Evolutionary conservation across 208 protist genomes (phyloP).

Genomic region (Phytomonas sp.): DNA sequence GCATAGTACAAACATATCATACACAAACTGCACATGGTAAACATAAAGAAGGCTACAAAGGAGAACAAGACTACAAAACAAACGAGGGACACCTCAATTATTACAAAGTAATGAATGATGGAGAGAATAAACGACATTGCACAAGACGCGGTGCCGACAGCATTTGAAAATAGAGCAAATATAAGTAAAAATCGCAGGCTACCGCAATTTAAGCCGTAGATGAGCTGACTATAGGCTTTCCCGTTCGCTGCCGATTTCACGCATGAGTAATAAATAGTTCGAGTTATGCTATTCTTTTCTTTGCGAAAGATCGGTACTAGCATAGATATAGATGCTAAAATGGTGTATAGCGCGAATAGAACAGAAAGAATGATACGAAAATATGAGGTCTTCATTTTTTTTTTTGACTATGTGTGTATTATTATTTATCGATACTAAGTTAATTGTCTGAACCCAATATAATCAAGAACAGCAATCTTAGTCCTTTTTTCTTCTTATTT

Average conservation of each 20-base stretch:
- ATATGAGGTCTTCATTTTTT: not conserved
- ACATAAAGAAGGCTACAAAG: conserved; percentile 8
- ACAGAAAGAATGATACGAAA: not conserved
- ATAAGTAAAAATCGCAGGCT: not conserved
- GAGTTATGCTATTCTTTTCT: not conserved
- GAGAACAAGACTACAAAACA: conserved; percentile 1
- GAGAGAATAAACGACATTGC: not conserved
- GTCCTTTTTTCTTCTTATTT: not conserved
- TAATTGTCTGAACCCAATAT: not conserved
- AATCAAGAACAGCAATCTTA: not conserved
- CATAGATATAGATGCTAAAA: not conserved
- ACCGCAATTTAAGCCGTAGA: not conserved
- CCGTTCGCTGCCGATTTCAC: not conserved
- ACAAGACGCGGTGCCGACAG: not conserved
- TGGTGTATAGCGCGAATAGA: not conserved
- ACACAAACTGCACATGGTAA: conserved; percentile 1
- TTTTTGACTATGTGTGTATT: not conserved
- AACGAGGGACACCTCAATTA: not conserved
- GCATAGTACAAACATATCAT: not conserved
- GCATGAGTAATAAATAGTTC: not conserved
- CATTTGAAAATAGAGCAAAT: not conserved
- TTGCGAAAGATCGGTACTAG: not conserved
- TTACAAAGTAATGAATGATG: not conserved
- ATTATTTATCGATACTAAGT: not conserved
- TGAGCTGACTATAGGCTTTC: not conserved